A percentile compares a stretch with the other conserved stretches of the same genome.
Conservation (phyloP, 1,139 yeast species). For the Saccharomycopsis hybrid region DNA sequence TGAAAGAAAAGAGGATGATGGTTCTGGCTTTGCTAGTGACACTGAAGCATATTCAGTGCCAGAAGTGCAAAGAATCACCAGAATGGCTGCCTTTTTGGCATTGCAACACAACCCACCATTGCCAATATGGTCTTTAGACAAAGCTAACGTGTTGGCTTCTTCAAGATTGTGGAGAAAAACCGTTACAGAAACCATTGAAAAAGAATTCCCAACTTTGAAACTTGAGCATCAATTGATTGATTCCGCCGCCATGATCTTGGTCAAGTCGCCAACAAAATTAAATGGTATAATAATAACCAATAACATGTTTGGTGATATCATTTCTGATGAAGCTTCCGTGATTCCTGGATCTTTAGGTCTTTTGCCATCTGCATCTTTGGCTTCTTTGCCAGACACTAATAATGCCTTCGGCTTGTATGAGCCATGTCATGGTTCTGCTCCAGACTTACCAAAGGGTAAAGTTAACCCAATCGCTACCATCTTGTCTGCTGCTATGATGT, state of each 20-base stretch:
- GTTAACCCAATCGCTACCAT: constrained; percentile 96
- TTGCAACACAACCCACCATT: constrained; percentile 87
- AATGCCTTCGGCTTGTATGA: constrained; percentile 93
- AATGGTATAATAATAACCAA: constrained; percentile 90
- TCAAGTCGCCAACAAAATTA: constrained; percentile 81
- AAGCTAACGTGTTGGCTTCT: constrained; percentile 94
- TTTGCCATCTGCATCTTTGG: constrained; percentile 92
- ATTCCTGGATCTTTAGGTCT: constrained; percentile 96
- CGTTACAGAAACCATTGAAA: constrained; percentile 73
- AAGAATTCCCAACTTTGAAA: constrained; percentile 79
- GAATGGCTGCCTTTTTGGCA: constrained; percentile 98
- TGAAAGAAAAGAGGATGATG: constrained; percentile 86
- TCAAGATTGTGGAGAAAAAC: constrained; percentile 95
- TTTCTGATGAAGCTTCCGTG: constrained; percentile 95
- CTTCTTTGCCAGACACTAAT: constrained; percentile 91
- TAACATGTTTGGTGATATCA: constrained; percentile 97
- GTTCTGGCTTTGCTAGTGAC: constrained; percentile 75
- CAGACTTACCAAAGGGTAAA: constrained; percentile 79
- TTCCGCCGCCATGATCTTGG: constrained; percentile 96
- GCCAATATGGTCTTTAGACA: constrained; percentile 93
- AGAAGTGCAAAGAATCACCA: constrained; percentile 89
- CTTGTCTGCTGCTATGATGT: constrained; percentile 95
- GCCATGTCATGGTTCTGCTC: constrained; percentile 99
- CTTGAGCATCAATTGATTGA: constrained; percentile 93
- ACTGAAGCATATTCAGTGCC: constrained; percentile 86